phyloP scores from a whole-genome alignment of 352 stramenopile genomes.

The Thalassiosira pacifica region DNA sequence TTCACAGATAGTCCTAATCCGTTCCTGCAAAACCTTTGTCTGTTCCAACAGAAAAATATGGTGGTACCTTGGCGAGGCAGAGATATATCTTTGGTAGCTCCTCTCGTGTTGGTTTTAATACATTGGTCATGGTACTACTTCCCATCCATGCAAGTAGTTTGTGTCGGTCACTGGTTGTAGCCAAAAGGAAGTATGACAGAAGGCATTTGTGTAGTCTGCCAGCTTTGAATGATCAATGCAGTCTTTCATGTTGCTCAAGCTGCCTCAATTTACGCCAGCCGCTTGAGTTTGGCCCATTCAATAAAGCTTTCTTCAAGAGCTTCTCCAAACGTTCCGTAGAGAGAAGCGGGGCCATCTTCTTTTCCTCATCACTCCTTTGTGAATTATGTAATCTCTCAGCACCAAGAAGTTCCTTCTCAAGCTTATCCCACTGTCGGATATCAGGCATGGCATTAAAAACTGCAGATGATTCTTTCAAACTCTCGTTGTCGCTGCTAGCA shows the following conservation, averaged over 20 bases:
- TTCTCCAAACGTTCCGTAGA: background rate
- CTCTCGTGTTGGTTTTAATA: background rate
- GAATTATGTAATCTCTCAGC: too few species aligned
- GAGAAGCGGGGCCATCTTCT: slow-evolving; percentile 13
- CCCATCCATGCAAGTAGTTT: slow-evolving; percentile 21
- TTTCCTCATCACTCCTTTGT: too few species aligned
- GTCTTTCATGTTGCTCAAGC: background rate
- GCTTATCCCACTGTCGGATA: background rate
- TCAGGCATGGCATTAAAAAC: too few species aligned
- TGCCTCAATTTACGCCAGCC: slow-evolving; percentile 8
- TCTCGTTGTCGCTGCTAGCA: too few species aligned
- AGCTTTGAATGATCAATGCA: background rate
- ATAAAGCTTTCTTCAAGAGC: background rate
- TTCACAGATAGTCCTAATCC: background rate
- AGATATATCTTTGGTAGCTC: background rate
- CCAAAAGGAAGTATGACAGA: slow-evolving; percentile 16
- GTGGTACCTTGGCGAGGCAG: slow-evolving; percentile 8
- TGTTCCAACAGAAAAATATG: background rate
- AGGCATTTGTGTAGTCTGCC: slow-evolving; percentile 10
- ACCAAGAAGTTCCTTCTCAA: background rate
- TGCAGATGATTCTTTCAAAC: too few species aligned
- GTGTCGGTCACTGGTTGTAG: background rate
- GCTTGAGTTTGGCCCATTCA: slow-evolving; percentile 9
- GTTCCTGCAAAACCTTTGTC: slow-evolving; percentile 22
- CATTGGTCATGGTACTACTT: background rate